These are phyloP conservation scores for Huiozyma naganishii DNA, from an alignment of 805 yeast species.

Conservation along the genomic window DNA sequence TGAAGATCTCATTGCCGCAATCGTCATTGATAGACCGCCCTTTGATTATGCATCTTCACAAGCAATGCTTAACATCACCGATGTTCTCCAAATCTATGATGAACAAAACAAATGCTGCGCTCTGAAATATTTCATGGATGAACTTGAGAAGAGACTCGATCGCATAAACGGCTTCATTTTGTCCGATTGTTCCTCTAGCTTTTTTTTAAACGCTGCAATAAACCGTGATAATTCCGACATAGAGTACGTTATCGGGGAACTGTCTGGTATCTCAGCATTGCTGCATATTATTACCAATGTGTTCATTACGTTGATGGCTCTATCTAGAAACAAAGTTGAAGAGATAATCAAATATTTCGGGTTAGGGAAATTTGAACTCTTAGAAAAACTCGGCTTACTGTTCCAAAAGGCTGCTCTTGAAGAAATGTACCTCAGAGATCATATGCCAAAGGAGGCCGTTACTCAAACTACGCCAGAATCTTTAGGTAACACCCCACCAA, in stretches of 20 bases:
- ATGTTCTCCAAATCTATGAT: constrained; percentile 46
- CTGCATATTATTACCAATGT: constrained; percentile 45
- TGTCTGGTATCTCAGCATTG: constrained; percentile 32
- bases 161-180: constrained; percentile 20
- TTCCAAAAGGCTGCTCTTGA: constrained; percentile 44
- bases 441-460: constrained; percentile 39
- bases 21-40: constrained; percentile 45
- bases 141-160: constrained; percentile 25
- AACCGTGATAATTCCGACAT: constrained; percentile 7
- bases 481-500: constrained; percentile 32
- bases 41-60: constrained; percentile 50
- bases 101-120: constrained; percentile 43
- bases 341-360: constrained; percentile 21
- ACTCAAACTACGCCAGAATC: constrained; percentile 28
- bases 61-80: constrained; percentile 41
- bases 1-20: constrained; percentile 37
- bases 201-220: constrained; percentile 17
- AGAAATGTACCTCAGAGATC: constrained; percentile 41
- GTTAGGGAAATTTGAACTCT: constrained; percentile 29
- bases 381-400: constrained; percentile 35
- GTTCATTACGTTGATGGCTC: constrained; percentile 41
- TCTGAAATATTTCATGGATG: constrained; percentile 27
- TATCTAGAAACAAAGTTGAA: constrained; percentile 35
- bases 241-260: constrained; percentile 13
- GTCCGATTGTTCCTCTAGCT: constrained; percentile 14